Conservation (phyloP, 805 yeast genomes). For the Yarrowia sp. region DNA sequence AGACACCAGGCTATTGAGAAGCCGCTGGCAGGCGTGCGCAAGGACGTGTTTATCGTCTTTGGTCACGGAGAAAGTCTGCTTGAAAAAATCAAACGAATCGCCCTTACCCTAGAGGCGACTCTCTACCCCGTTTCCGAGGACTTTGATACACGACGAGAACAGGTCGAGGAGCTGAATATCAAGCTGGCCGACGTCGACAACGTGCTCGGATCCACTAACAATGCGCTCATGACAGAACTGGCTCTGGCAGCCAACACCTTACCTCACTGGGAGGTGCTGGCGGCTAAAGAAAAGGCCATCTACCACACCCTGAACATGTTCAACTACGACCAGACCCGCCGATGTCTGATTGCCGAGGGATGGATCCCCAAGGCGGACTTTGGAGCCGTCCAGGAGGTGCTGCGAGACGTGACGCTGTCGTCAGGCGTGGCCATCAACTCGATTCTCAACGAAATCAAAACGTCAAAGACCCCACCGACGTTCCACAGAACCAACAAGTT, state of each 20-base stretch:
- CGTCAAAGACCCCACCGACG: slow-evolving; percentile 91
- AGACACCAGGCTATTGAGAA: slow-evolving; percentile 75
- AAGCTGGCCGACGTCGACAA: slow-evolving; percentile 63
- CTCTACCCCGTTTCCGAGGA: slow-evolving; percentile 67
- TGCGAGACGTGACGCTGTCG: slow-evolving; percentile 66
- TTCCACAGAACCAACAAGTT: slow-evolving; percentile 90
- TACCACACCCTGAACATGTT: slow-evolving; percentile 77
- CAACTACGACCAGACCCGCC: slow-evolving; percentile 79
- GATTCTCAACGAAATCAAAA: slow-evolving; percentile 65
- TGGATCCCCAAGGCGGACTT: slow-evolving; percentile 89
- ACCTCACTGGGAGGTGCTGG: slow-evolving; percentile 71
- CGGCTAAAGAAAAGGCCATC: slow-evolving; percentile 82
- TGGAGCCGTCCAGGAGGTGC: slow-evolving; percentile 61
- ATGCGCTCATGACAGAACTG: slow-evolving; percentile 76
- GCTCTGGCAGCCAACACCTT: slow-evolving; percentile 76
- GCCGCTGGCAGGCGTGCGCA: slow-evolving; percentile 70
- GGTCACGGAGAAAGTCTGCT: slow-evolving; percentile 84
- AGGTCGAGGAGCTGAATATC: slow-evolving; percentile 53
- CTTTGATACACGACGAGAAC: slow-evolving; percentile 52
- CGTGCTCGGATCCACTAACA: slow-evolving; percentile 66
- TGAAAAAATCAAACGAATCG: slow-evolving; percentile 75
- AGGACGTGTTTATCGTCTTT: slow-evolving; percentile 86
- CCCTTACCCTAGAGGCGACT: slow-evolving; percentile 87
- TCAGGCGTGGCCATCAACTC: slow-evolving; percentile 53
- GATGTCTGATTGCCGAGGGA: slow-evolving; percentile 93